Evolutionary conservation across 2,329 filamentous ascomycete genomes (phyloP).

Genomic region (Metarhizium robertsii): DNA sequence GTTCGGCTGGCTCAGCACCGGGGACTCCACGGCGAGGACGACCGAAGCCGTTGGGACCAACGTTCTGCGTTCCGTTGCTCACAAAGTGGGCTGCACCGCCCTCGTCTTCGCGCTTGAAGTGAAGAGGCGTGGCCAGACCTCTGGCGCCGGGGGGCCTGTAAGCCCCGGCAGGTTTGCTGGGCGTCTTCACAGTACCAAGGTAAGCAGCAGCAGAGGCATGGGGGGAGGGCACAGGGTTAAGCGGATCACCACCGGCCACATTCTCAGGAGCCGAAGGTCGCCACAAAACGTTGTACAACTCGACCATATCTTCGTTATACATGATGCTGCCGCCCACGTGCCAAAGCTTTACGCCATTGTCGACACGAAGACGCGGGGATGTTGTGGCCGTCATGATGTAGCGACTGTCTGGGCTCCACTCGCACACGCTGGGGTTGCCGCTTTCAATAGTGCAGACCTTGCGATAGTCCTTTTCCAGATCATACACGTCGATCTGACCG

Average conservation of each 20-base stretch:
- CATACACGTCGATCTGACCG: slow-evolving; percentile 96
- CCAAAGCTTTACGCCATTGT: slow-evolving; percentile 95
- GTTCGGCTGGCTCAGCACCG: slow-evolving; percentile 67
- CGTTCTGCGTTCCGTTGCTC: slow-evolving; percentile 66
- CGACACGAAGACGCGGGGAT: slow-evolving; percentile 86
- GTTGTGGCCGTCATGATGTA: slow-evolving; percentile 98
- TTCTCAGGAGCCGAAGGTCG: slow-evolving; percentile 60
- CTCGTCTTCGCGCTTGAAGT: slow-evolving; percentile 97
- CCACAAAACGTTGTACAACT: slow-evolving; percentile 88
- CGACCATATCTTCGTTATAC: slow-evolving; percentile 92
- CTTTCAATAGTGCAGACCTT: slow-evolving; percentile 93
- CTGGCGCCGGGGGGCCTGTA: slow-evolving; percentile 93
- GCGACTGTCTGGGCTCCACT: slow-evolving; percentile 93
- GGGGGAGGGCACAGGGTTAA: slow-evolving; percentile 64
- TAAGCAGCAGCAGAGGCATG: slow-evolving; percentile 78
- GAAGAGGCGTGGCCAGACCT: slow-evolving; percentile 77
- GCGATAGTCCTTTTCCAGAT: slow-evolving; percentile 84
- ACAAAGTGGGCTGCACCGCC: slow-evolving; percentile 79
- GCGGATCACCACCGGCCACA: slow-evolving; percentile 56
- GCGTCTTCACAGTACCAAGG: slow-evolving; percentile 80
- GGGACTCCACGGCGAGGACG: slow-evolving; percentile 69
- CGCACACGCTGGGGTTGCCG: slow-evolving; percentile 89
- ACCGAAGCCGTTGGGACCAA: slow-evolving; percentile 72
- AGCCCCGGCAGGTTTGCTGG: slow-evolving; percentile 92
- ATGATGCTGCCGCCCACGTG: slow-evolving; percentile 81